Evolutionary conservation across 352 stramenopile genomes (phyloP), one percentile per base, ranked within the genome.

Genomic region (Globisporangium perplexum): DNA sequence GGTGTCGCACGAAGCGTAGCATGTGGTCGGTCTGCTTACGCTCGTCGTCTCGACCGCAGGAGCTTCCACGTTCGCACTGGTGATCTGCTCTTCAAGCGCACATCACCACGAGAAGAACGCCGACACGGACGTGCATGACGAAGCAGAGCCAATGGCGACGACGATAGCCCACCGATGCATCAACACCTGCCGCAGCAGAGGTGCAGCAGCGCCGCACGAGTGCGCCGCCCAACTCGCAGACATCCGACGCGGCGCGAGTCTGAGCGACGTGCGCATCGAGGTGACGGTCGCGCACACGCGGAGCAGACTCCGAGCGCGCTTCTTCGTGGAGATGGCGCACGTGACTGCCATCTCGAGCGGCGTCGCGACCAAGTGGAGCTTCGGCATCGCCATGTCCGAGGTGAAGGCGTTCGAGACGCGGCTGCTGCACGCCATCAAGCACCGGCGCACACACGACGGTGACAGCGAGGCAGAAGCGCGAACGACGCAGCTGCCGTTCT

Each of bases 311-410:
- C 63, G 55, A 11, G 61, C 71, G 30, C 69, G 67, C 38, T 87
- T 87, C 62, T 87, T 77, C 55, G 73, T 87, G 24, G 68, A 74
- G 45, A 68, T 87, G 60, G 52, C 57, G 31, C 65, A 63, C 12
- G n/a, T 59, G 23, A 35, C 53, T 24, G 30, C 33, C 35, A 26
- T 26, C 30, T 31, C 48, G n/a, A 31, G 41, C 5, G 24, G 12
- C 7, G 15, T 62, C 42, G 23, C 65, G 50, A 7, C 65, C 35
- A 54, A 55, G n/a, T 62, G 57, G 57, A 47, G 46, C 50, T 63
- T 59, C 41, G 63, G 59, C 15, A 43, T 55, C 50, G 48, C 35
- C 42, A 60, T 86, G 39, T 54, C 63, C 22, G 69, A 84, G 20
- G 44, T 85, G 31, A 74, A 68, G 26, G 47, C 55, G 24, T 73